phyloP scores from a whole-genome alignment of 2,329 filamentous ascomycete genomes.

The Calycina herbarum region DNA sequence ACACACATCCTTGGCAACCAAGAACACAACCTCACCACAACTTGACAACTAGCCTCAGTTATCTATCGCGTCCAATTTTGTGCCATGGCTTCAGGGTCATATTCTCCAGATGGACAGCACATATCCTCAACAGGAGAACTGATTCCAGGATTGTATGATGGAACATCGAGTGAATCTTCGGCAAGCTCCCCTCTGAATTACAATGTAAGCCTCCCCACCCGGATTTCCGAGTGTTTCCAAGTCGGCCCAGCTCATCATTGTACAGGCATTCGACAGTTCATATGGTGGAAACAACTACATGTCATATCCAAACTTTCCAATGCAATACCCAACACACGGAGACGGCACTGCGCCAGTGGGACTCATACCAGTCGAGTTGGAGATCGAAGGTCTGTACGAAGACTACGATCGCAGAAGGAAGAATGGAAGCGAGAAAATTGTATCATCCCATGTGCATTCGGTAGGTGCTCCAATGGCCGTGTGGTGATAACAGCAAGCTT shows the following conservation, averaged over 20 bases:
- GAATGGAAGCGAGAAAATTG: constrained; percentile 34
- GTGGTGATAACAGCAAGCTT: constrained; percentile 4
- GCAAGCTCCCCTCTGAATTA: constrained; percentile 36
- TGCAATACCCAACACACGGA: constrained; percentile 32
- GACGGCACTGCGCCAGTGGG: constrained; percentile 31
- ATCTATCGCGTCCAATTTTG: not conserved
- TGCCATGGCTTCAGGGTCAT: constrained; percentile 31
- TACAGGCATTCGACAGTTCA: constrained; percentile 31
- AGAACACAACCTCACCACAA: not conserved
- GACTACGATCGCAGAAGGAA: constrained; percentile 38
- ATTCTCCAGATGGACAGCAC: constrained; percentile 19
- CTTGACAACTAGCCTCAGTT: not conserved
- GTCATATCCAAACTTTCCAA: constrained; percentile 33
- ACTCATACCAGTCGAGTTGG: constrained; percentile 37
- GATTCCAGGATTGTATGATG: constrained; percentile 32
- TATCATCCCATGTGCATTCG: constrained; percentile 38
- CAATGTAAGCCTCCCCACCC: constrained; percentile 27
- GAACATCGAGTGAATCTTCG: constrained; percentile 37
- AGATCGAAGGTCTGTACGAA: constrained; percentile 39
- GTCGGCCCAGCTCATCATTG: constrained; percentile 15
- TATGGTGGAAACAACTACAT: constrained; percentile 32
- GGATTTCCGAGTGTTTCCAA: not conserved
- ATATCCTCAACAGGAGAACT: constrained; percentile 31
- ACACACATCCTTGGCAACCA: not conserved
- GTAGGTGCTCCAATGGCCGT: constrained; percentile 25